phyloP scores from a whole-genome alignment of 306 rosid genomes.

The Canavalia gladiata region DNA sequence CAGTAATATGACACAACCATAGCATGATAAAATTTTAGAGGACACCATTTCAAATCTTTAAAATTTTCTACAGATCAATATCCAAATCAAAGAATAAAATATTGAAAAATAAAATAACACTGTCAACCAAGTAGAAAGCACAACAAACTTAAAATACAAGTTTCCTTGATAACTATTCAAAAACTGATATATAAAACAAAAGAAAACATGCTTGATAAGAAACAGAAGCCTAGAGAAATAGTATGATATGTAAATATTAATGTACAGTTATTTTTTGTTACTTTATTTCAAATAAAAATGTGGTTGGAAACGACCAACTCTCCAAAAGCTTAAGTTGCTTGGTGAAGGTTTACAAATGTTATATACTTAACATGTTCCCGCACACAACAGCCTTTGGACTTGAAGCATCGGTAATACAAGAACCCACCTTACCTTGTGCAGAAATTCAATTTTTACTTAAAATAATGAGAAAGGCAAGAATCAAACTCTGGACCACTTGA shows the following conservation, averaged over 20 bases:
- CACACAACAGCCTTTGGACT: slow-evolving; percentile 11
- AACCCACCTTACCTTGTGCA: background rate
- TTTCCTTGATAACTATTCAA: slow-evolving; percentile 20
- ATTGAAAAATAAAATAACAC: slow-evolving; percentile 14
- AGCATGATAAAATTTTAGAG: slow-evolving; percentile 19
- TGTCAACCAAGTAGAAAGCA: slow-evolving; percentile 26
- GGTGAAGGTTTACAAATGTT: background rate
- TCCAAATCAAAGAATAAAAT: background rate
- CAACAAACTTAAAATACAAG: background rate
- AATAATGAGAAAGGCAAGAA: background rate
- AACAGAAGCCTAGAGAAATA: slow-evolving; percentile 9
- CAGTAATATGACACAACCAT: slow-evolving; percentile 17
- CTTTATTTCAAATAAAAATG: slow-evolving; percentile 20
- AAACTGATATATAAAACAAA: slow-evolving; percentile 8
- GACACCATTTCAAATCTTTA: slow-evolving; percentile 2
- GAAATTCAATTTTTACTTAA: background rate
- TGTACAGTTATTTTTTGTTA: slow-evolving; percentile 15
- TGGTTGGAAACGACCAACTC: slow-evolving; percentile 5
- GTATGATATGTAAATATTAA: slow-evolving; percentile 5
- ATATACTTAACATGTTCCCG: background rate
- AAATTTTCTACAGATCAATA: slow-evolving; percentile 9
- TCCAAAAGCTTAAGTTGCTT: background rate
- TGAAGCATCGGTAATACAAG: background rate
- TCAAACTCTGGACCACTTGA: slow-evolving; percentile 9
- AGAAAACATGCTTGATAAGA: background rate